Percentiles rank a stretch among this genome's conserved stretches.
Evolutionary conservation across 129 eudicot genomes (phyloP).

Genomic region (Daucus carota): DNA sequence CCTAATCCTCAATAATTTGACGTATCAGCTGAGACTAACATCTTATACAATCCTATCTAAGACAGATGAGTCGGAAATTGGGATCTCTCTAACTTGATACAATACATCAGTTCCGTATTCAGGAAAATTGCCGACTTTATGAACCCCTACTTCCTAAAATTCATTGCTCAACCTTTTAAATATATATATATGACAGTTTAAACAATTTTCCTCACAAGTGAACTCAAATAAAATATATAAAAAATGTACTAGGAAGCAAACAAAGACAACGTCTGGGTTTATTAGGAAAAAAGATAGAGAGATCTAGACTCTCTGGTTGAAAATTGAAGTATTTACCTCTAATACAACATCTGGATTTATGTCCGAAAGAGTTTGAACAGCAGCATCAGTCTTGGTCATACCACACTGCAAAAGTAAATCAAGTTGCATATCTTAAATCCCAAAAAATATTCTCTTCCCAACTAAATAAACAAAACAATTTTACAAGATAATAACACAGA

Average conservation of each 20-base stretch:
- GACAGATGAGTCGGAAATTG: not conserved
- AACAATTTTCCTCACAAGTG: not conserved
- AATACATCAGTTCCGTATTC: not conserved
- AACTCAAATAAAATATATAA: not conserved
- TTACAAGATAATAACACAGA: not conserved
- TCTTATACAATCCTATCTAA: not conserved
- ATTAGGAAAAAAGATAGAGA: not conserved
- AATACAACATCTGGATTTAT: constrained; percentile 98
- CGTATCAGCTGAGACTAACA: not conserved
- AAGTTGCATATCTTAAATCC: constrained; percentile 1
- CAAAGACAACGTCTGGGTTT: no score
- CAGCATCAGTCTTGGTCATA: constrained; percentile 99
- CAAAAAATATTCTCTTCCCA: not conserved
- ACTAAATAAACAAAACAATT: not conserved
- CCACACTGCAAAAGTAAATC: constrained; percentile 44
- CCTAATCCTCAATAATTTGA: not conserved
- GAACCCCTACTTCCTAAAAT: not conserved
- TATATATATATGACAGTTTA: not conserved
- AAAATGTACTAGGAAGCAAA: not conserved
- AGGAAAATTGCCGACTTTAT: not conserved
- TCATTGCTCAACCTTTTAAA: not conserved
- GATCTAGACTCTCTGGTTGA: not conserved
- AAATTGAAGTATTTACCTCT: constrained; percentile 45
- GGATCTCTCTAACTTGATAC: not conserved
- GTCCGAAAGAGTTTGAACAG: constrained; percentile 90